Evolutionary conservation across 371 early-diverging fungal genomes (phyloP), one percentile per base, ranked within the genome.

Genomic region (Mortierella sp.): DNA sequence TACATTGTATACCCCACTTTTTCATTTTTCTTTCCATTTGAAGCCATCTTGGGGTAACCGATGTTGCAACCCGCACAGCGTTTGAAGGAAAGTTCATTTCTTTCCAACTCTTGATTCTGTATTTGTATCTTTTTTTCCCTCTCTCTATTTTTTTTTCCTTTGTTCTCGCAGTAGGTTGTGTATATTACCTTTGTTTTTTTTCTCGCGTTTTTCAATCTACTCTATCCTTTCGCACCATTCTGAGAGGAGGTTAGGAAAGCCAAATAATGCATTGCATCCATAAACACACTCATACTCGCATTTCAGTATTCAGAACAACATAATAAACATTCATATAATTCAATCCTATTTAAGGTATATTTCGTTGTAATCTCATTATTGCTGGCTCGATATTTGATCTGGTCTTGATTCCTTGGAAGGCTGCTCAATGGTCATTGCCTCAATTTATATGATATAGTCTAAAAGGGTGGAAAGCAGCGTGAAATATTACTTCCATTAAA

Each of bases 51-150:
- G 69, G 75, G 75, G 75, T 55, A 53, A 32, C 51, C 75, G 64
- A 75, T 75, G 75, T 75, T 64, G 57, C 40, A 61, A 61, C 72
- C 74, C 64, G 74, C 68, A 64, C 69, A 75, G 69, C 74, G 68
- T 74, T 68, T 74, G 68, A 68, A 54, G 57, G 66, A 66, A 60
- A 45, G 51, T 28, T 31, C n/a, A n/a, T 35, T 6, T 49, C 66
- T 66, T 40, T 47, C 55, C 66, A 22, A 66, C 62, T 66, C 65
- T 64, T 45, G 62, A 35, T 62, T 65, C 67, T 76, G 76, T 70
- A 76, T 76, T 76, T 70, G 31, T 70, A 70, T 63, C 64, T 62
- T 64, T 56, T 32, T 68, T 54, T 64, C 35, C 28, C 49, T 69
- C 49, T 29, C 12, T 53, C 34, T 51, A 23, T 68, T 35, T 37